These are phyloP conservation scores for Boletus holoroseus DNA, from an alignment of 1,284 basidiomycete species.

Conservation along the genomic window DNA sequence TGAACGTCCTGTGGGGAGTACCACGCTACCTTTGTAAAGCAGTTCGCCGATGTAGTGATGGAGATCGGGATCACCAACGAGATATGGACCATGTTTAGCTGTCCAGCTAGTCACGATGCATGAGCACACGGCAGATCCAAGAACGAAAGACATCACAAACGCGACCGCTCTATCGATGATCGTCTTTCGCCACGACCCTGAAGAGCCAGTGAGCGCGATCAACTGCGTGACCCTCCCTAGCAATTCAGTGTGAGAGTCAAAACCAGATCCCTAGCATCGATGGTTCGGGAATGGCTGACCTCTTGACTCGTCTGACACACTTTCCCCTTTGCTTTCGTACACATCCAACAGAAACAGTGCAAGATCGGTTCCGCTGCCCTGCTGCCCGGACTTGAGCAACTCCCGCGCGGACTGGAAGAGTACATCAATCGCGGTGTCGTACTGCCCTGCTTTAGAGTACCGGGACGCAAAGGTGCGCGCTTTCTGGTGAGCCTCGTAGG, in stretches of 20 bases:
- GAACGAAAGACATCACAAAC: slow-evolving; percentile 43
- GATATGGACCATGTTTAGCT: slow-evolving; percentile 65
- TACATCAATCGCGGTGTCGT: slow-evolving; percentile 80
- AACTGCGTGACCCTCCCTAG: slow-evolving; percentile 75
- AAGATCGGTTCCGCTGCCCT: slow-evolving; percentile 86
- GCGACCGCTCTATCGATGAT: slow-evolving; percentile 72
- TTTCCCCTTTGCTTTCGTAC: slow-evolving; percentile 66
- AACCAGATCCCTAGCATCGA: neutral
- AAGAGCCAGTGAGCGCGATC: slow-evolving; percentile 68
- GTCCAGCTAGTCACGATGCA: slow-evolving; percentile 60
- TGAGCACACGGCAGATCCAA: slow-evolving; percentile 12
- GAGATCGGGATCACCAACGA: slow-evolving; percentile 79
- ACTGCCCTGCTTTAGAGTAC: slow-evolving; percentile 72
- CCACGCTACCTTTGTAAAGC: slow-evolving; percentile 71
- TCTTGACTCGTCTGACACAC: slow-evolving; percentile 67
- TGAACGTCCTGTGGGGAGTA: neutral
- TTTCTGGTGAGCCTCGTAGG: slow-evolving; percentile 93
- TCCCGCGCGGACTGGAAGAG: slow-evolving; percentile 81
- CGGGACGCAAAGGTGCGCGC: slow-evolving; percentile 88
- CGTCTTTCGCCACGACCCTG: slow-evolving; percentile 77
- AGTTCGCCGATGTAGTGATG: slow-evolving; percentile 86
- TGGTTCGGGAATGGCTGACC: slow-evolving; percentile 36
- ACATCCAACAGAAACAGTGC: slow-evolving; percentile 73
- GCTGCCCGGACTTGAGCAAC: slow-evolving; percentile 78
- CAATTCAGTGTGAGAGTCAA: slow-evolving; percentile 10